Conservation (phyloP, 1,284 basidiomycete genomes). For the Cryptococcus floricola region DNA sequence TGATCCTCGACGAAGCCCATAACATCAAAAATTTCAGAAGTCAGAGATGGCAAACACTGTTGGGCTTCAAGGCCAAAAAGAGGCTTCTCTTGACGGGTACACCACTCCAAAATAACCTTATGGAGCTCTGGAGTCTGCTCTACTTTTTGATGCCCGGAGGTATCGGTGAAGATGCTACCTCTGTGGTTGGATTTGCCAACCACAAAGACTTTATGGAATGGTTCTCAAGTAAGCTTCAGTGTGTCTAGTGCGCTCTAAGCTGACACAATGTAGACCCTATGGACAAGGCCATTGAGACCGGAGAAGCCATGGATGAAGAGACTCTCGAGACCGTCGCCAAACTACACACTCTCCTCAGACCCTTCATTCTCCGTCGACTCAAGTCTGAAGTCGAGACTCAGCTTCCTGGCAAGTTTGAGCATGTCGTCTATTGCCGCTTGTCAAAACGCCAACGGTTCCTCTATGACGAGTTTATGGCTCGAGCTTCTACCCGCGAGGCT, state of each 20-base stretch:
- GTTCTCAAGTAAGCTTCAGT: conserved; percentile 77
- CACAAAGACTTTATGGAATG: conserved; percentile 92
- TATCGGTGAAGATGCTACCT: conserved; percentile 48
- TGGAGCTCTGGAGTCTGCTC: conserved; percentile 89
- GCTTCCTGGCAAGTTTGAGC: conserved; percentile 90
- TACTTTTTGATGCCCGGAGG: conserved; percentile 91
- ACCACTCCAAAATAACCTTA: conserved; percentile 91
- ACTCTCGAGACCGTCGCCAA: conserved; percentile 82
- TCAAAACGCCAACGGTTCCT: conserved; percentile 94
- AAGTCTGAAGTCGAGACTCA: conserved; percentile 96
- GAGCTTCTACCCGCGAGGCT: conserved; percentile 80
- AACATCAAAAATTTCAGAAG: conserved; percentile 99
- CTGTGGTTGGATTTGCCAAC: conserved; percentile 79
- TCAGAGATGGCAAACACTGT: conserved; percentile 88
- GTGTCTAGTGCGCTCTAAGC: neutral
- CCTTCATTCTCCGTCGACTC: conserved; percentile 88
- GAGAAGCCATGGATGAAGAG: conserved; percentile 73
- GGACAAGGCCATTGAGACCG: conserved; percentile 89
- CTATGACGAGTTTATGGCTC: conserved; percentile 97
- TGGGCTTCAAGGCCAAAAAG: conserved; percentile 89
- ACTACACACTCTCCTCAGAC: conserved; percentile 86
- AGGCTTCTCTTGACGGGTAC: conserved; percentile 87
- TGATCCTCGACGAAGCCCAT: conserved; percentile 94
- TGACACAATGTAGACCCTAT: conserved; percentile 64
- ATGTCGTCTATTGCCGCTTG: conserved; percentile 83